Evolutionary conservation across 2,329 filamentous ascomycete genomes (phyloP).

Genomic region (Cryphonectria parasitica): DNA sequence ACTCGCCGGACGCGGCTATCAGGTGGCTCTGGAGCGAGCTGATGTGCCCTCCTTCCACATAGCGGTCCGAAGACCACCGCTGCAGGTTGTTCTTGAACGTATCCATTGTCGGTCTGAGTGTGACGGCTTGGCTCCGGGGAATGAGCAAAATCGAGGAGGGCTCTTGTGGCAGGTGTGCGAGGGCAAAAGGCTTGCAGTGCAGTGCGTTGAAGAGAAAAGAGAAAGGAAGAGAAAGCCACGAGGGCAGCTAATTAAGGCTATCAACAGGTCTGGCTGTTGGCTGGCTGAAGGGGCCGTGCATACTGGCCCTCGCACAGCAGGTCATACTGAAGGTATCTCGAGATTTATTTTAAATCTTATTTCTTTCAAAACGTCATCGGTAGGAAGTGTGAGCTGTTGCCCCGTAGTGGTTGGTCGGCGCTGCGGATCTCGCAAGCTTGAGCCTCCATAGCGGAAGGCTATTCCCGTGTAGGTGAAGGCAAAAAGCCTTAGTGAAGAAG

Average conservation of each 20-base stretch:
- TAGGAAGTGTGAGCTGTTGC: neutral
- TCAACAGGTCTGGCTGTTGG: no score
- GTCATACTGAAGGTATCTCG: neutral
- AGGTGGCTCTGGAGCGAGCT: conserved; percentile 14
- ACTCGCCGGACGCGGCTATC: conserved; percentile 40
- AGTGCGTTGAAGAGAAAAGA: no score
- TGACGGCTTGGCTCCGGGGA: neutral
- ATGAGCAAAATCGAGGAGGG: neutral
- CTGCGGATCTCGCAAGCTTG: neutral
- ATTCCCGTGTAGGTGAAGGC: neutral
- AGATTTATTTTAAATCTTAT: neutral
- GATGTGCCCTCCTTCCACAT: conserved; percentile 14
- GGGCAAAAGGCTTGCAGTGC: no score
- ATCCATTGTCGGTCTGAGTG: neutral
- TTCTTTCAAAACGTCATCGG: neutral
- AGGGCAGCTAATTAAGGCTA: no score
- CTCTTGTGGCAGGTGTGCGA: no score
- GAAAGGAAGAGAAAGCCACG: no score
- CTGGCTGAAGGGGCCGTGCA: no score
- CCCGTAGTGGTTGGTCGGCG: neutral
- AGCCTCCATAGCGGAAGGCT: neutral
- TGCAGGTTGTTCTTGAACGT: neutral
- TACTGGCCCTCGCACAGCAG: no score
- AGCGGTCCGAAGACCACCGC: neutral
- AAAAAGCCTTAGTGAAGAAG: neutral